Conservation (phyloP, 805 yeast genomes). For the Wickerhamiella brachini region DNA sequence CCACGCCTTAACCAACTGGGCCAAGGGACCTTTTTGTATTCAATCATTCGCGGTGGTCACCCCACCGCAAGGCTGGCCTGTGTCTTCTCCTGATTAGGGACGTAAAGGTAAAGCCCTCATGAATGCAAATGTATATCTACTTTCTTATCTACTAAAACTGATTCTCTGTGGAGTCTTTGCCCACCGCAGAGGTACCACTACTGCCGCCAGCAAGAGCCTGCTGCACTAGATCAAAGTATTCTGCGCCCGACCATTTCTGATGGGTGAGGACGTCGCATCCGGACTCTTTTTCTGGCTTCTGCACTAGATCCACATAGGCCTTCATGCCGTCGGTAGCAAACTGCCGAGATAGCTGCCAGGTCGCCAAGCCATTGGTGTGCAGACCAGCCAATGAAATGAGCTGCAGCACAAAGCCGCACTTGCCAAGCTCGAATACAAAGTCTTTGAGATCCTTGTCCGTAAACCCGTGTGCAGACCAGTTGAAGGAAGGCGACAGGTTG, state of each 20-base stretch:
- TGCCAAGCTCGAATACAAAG: slow-evolving; percentile 41
- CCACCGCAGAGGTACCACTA: slow-evolving; percentile 31
- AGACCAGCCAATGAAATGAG: slow-evolving; percentile 48
- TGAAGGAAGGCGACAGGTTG: slow-evolving; percentile 46
- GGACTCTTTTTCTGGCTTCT: slow-evolving; percentile 31
- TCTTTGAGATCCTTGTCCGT: slow-evolving; percentile 31
- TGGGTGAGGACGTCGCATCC: slow-evolving; percentile 43
- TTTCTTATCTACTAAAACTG: slow-evolving; percentile 5
- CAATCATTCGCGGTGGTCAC: not conserved
- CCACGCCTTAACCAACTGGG: slow-evolving; percentile 51
- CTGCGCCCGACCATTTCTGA: slow-evolving; percentile 53
- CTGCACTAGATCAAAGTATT: slow-evolving; percentile 34
- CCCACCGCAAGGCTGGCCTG: not conserved
- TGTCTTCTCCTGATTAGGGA: too few relatives aligned
- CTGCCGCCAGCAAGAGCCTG: slow-evolving; percentile 33
- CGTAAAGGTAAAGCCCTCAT: too few relatives aligned
- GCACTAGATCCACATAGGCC: slow-evolving; percentile 43
- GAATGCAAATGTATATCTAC: too few relatives aligned
- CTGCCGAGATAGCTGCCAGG: slow-evolving; percentile 36
- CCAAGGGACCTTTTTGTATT: slow-evolving; percentile 33
- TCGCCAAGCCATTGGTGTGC: slow-evolving; percentile 38
- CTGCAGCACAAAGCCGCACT: slow-evolving; percentile 44
- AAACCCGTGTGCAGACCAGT: slow-evolving; percentile 48
- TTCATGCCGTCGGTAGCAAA: slow-evolving; percentile 43
- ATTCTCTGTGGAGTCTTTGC: slow-evolving; percentile 32